A percentile compares a stretch with the other conserved stretches of the same genome.
Evolutionary conservation across 2,329 filamentous ascomycete genomes (phyloP).

Genomic region (Pseudogymnoascus sp.): DNA sequence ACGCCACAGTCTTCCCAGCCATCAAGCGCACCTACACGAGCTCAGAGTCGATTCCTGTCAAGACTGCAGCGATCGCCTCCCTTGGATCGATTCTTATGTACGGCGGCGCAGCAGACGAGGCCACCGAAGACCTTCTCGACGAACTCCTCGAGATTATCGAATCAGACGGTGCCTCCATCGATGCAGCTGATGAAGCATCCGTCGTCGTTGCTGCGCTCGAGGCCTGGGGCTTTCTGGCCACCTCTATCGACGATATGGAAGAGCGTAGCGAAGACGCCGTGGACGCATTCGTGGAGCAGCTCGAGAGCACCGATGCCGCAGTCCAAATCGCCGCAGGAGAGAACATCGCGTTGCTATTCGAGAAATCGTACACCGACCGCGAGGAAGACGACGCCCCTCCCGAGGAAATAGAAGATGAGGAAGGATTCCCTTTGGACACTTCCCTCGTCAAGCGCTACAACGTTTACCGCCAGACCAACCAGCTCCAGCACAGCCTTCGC

Average conservation of each 20-base stretch:
- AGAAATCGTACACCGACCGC: conserved; percentile 46
- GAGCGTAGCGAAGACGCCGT: conserved; percentile 55
- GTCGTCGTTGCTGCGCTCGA: conserved; percentile 59
- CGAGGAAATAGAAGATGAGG: conserved; percentile 30
- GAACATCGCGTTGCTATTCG: conserved; percentile 63
- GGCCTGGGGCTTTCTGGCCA: conserved; percentile 62
- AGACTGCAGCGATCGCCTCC: conserved; percentile 59
- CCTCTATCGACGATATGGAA: conserved; percentile 58
- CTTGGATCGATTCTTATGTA: conserved; percentile 56
- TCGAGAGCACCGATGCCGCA: conserved; percentile 51
- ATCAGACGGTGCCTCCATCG: conserved; percentile 57
- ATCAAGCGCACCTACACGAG: conserved; percentile 54
- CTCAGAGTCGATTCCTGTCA: conserved; percentile 47
- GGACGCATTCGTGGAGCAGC: conserved; percentile 62
- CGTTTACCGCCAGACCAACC: conserved; percentile 55
- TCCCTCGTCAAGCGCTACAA: conserved; percentile 56
- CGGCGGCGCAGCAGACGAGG: conserved; percentile 55
- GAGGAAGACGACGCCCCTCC: conserved; percentile 40
- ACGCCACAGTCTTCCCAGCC: conserved; percentile 46
- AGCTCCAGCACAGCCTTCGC: conserved; percentile 51
- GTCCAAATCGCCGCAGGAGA: conserved; percentile 66
- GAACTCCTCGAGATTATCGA: conserved; percentile 60
- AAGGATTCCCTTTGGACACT: conserved; percentile 29
- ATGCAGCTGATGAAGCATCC: conserved; percentile 51
- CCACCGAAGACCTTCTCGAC: conserved; percentile 56